Percentiles rank a stretch among this genome's conserved stretches.
phyloP scores from a whole-genome alignment of 2,329 filamentous ascomycete genomes.

The Curvularia eragrostidis region DNA sequence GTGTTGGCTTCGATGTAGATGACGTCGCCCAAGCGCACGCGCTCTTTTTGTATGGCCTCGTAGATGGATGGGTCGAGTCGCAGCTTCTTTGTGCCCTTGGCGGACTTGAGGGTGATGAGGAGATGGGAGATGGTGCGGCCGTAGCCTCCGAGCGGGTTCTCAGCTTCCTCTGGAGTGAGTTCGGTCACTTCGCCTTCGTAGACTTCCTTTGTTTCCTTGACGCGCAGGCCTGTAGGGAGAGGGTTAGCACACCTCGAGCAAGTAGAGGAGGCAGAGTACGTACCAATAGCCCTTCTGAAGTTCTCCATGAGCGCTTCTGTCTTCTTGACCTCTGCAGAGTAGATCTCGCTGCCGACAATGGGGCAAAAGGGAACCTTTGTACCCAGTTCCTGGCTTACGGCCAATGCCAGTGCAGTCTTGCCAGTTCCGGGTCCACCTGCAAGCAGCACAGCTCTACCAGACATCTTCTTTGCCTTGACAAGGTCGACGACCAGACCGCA shows the following conservation, averaged over 20 bases:
- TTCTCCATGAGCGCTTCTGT: slow-evolving; percentile 99
- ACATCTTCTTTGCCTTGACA: slow-evolving; percentile 97
- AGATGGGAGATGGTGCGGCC: slow-evolving; percentile 97
- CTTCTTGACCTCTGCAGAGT: slow-evolving; percentile 98
- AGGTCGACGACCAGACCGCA: slow-evolving; percentile 95
- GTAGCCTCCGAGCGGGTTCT: slow-evolving; percentile 96
- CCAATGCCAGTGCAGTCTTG: slow-evolving; percentile 94
- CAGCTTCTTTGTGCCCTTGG: slow-evolving; percentile 96
- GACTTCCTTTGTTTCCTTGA: slow-evolving; percentile 98
- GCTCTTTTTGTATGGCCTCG: slow-evolving; percentile 98
- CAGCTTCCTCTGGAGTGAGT: slow-evolving; percentile 94
- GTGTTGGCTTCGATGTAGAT: slow-evolving; percentile 99
- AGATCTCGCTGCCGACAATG: slow-evolving; percentile 97
- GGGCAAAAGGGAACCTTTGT: slow-evolving; percentile 99
- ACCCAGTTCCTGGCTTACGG: slow-evolving; percentile 94
- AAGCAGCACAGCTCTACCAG: slow-evolving; percentile 88
- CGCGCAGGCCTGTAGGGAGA: slow-evolving; percentile 70
- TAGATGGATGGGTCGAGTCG: slow-evolving; percentile 97
- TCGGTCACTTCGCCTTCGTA: slow-evolving; percentile 99
- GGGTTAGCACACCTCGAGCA: slow-evolving; percentile 9
- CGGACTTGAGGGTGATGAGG: slow-evolving; percentile 91
- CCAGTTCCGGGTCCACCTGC: slow-evolving; percentile 92
- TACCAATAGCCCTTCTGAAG: slow-evolving; percentile 93
- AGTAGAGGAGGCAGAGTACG: slow-evolving; percentile 11
- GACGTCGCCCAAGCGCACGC: slow-evolving; percentile 93